Evolutionary conservation across 208 protist species (phyloP), one percentile per base, ranked within the genome.

Genomic region (Acanthamoeba healyi): DNA sequence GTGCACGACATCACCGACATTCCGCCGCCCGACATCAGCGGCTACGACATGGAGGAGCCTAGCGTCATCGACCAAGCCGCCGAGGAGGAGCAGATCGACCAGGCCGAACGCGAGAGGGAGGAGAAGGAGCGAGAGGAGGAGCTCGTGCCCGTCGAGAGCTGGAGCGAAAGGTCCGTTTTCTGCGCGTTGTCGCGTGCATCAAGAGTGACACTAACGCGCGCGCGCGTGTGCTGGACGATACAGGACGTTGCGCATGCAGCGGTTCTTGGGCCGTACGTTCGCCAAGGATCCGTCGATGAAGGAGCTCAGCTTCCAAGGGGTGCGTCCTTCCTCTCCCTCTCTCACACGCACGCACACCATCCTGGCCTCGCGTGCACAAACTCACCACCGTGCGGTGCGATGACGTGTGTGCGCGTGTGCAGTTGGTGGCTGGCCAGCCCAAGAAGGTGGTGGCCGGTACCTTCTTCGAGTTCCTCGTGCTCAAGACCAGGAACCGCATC

Each of bases 381-480:
- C n/a, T n/a, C n/a, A n/a, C n/a, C n/a, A n/a, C n/a, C n/a, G n/a
- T n/a, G n/a, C n/a, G n/a, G n/a, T n/a, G n/a, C n/a, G n/a, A n/a
- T n/a, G n/a, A n/a, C n/a, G n/a, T n/a, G n/a, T n/a, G n/a, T n/a
- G n/a, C 2, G 63, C 9, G n/a, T 49, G 5, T 26, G 26, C 88
- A 93, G 51, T 17, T 93, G 63, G 88, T 93, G 88, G 88, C 32
- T 15, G 88, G 65, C 3, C 56, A 93, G 88, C 38, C 56, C 46
- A 93, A 96, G 56, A 87, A 94, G 40, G 61, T 84, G 0, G 96
- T 95, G 0, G 96, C 95, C 49, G 92, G 95, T 40, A 94, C 51
- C n/a, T 97, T 97, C 74, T 96, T 96, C 70, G 96, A 97, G 94
- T 54, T 97, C 24, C 81, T 97, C 0, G 94, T 97, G n/a, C 86